These are phyloP conservation scores for Hygrocybe punicea DNA, from an alignment of 768 basidiomycete genomes.

Conservation along the genomic window DNA sequence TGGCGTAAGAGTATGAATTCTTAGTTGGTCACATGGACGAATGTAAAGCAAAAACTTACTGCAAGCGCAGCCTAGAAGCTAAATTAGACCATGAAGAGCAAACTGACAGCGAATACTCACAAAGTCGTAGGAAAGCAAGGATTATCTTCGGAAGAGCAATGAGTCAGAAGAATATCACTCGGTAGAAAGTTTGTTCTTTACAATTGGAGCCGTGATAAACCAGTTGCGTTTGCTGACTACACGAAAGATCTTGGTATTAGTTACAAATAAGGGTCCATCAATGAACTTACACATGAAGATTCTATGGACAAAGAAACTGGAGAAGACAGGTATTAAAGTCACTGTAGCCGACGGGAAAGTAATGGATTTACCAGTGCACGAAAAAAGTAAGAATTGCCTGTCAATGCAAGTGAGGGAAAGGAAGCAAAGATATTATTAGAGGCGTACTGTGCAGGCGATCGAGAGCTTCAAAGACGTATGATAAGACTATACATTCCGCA, in stretches of 20 bases:
- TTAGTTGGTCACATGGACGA: not conserved
- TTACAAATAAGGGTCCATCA: not conserved
- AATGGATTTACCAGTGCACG: slow-evolving; percentile 37
- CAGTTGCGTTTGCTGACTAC: slow-evolving; percentile 25
- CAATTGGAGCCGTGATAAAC: slow-evolving; percentile 21
- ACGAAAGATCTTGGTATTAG: not conserved
- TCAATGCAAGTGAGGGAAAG: not conserved
- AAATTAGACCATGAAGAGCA: not conserved
- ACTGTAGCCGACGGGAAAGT: not conserved
- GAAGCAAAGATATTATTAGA: not conserved
- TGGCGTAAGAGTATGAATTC: slow-evolving; percentile 1
- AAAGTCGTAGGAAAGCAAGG: slow-evolving; percentile 21
- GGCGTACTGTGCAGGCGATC: slow-evolving; percentile 27
- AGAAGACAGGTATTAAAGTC: not conserved
- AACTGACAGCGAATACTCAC: slow-evolving; percentile 9
- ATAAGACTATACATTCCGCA: not conserved
- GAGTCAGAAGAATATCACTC: not conserved
- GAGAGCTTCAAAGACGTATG: slow-evolving; percentile 13
- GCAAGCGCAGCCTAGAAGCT: not conserved
- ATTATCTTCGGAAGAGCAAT: slow-evolving; percentile 5
- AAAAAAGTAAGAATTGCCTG: slow-evolving; percentile 42
- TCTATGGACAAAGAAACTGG: slow-evolving; percentile 36
- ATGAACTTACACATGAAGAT: slow-evolving; percentile 26
- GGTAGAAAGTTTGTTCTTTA: not conserved
- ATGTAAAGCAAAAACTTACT: not conserved